These are phyloP conservation scores for Coniophora puteana DNA, from an alignment of 1,284 basidiomycete genomes.

Conservation along the genomic window DNA sequence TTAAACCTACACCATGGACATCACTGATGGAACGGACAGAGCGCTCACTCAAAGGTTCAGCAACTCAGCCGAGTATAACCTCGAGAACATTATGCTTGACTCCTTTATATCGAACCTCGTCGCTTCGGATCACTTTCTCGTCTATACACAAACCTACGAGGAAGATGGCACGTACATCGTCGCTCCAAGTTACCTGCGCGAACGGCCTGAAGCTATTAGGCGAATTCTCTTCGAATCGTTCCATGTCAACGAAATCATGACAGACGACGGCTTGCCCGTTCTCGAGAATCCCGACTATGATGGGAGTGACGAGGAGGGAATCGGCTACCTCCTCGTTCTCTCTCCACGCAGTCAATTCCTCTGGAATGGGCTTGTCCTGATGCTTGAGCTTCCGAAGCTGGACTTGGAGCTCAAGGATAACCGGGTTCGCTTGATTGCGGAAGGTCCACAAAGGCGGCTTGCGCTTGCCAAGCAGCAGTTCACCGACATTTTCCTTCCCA, in stretches of 20 bases:
- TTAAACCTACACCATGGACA: constrained; percentile 10
- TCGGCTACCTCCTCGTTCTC: constrained; percentile 79
- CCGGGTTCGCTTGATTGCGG: constrained; percentile 81
- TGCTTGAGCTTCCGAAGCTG: constrained; percentile 65
- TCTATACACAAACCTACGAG: constrained; percentile 89
- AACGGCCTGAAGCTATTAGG: constrained; percentile 79
- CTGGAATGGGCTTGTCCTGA: constrained; percentile 91
- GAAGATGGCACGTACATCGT: constrained; percentile 94
- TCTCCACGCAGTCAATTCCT: constrained; percentile 87
- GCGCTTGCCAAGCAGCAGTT: constrained; percentile 80
- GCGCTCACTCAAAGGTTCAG: constrained; percentile 85
- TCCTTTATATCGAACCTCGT: constrained; percentile 80
- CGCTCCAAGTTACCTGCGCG: constrained; percentile 80
- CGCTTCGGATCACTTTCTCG: constrained; percentile 89
- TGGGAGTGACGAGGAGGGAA: constrained; percentile 53
- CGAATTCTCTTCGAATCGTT: constrained; percentile 87
- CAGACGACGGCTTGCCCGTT: constrained; percentile 51
- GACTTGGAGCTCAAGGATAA: constrained; percentile 82
- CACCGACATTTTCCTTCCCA: constrained; percentile 55
- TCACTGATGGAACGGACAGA: constrained; percentile 36
- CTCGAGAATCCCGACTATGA: constrained; percentile 47
- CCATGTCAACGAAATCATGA: constrained; percentile 60
- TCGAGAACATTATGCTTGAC: constrained; percentile 81
- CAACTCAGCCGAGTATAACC: constrained; percentile 92
- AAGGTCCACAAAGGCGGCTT: constrained; percentile 81